Evolutionary conservation across 2,329 filamentous ascomycete genomes (phyloP).

Genomic region (Aspergillus udagawae): DNA sequence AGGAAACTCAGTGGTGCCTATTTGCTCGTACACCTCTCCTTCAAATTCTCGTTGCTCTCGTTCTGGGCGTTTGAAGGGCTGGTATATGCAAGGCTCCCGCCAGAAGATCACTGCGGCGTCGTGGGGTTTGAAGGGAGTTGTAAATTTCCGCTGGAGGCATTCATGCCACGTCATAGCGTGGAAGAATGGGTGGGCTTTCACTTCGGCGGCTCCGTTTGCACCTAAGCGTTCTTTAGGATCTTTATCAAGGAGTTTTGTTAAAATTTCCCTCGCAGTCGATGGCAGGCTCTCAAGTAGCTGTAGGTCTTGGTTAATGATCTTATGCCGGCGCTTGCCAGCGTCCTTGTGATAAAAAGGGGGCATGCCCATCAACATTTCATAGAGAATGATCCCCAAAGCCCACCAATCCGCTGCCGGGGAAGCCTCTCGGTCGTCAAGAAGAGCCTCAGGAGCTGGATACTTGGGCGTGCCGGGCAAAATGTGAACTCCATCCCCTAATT

Average conservation of each 20-base stretch:
- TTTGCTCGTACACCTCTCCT: slow-evolving; percentile 2
- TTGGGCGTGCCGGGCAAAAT: slow-evolving; percentile 7
- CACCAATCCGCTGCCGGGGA: slow-evolving; percentile 10
- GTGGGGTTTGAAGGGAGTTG: slow-evolving; percentile 8
- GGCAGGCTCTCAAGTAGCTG: slow-evolving; percentile 2
- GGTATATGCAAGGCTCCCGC: slow-evolving; percentile 3
- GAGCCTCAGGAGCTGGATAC: slow-evolving; percentile 12
- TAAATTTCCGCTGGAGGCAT: slow-evolving; percentile 2
- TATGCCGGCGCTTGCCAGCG: background rate
- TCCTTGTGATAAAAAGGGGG: slow-evolving; percentile 5
- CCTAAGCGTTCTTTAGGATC: slow-evolving; percentile 4
- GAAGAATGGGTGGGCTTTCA: slow-evolving; percentile 10
- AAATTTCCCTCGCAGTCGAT: slow-evolving; percentile 1
- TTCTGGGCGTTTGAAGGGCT: background rate
- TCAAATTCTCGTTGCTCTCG: background rate
- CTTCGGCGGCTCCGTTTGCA: slow-evolving; percentile 4
- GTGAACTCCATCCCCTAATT: slow-evolving; percentile 3
- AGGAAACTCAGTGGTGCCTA: slow-evolving; percentile 3
- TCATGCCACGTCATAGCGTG: slow-evolving; percentile 3
- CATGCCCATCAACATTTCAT: slow-evolving; percentile 6
- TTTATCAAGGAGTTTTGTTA: slow-evolving; percentile 6
- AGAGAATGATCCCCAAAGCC: slow-evolving; percentile 11
- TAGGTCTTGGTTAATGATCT: background rate
- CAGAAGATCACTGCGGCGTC: slow-evolving; percentile 1
- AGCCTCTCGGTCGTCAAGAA: slow-evolving; percentile 5